A percentile compares a stretch with the other conserved stretches of the same genome.
Conservation (phyloP, 768 basidiomycete genomes). For the Pleurotus salmoneostramineus region DNA sequence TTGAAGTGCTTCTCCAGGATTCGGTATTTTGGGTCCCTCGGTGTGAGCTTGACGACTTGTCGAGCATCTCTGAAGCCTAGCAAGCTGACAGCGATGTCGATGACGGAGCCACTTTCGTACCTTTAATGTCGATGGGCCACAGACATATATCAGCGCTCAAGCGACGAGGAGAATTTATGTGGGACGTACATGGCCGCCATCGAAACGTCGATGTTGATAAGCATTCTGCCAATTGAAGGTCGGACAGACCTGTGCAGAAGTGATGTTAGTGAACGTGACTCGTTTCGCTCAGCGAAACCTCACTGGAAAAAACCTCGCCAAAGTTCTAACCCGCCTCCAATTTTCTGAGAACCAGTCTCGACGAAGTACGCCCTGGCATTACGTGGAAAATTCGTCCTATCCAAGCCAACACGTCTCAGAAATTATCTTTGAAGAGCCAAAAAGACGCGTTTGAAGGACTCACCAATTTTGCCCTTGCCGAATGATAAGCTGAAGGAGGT, state of each 20-base stretch:
- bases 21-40: conserved; percentile 19
- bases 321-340: conserved; percentile 32
- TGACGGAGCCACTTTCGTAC: conserved; percentile 23
- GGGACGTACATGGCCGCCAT: conserved; percentile 38
- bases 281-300: conserved; percentile 8
- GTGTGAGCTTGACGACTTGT: conserved; percentile 19
- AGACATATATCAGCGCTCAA: background rate
- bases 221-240: conserved; percentile 31
- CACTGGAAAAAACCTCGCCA: conserved; percentile 51
- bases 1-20: conserved; percentile 35
- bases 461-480: conserved; percentile 44
- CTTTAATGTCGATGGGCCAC: conserved; percentile 14
- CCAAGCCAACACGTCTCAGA: background rate
- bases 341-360: conserved; percentile 19
- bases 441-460: too few relatives aligned
- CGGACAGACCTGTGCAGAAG: conserved; percentile 37
- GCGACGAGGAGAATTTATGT: background rate
- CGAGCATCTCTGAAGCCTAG: conserved; percentile 20
- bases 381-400: conserved; percentile 36
- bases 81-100: conserved; percentile 28
- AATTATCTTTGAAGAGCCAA: background rate
- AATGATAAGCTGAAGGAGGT: conserved; percentile 44
- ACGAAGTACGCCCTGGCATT: conserved; percentile 45
- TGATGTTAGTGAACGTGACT: background rate
- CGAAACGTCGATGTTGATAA: conserved; percentile 44